Percentiles rank a stretch among this genome's conserved stretches.
phyloP scores from a whole-genome alignment of 2,329 filamentous ascomycete genomes.

The Hymenoscyphus infarciens region DNA sequence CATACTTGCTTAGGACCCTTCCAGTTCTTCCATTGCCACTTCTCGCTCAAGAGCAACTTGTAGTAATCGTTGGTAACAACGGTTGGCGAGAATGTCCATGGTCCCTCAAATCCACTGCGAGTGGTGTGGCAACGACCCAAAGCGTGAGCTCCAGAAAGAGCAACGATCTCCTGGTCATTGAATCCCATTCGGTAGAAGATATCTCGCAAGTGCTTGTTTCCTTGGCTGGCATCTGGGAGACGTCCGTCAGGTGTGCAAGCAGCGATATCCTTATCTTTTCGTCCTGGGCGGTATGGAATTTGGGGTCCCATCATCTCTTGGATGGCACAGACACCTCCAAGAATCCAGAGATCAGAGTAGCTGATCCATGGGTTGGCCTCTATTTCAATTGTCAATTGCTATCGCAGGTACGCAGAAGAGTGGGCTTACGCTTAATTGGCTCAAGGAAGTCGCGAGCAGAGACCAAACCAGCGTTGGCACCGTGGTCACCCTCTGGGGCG shows the following conservation, averaged over 20 bases:
- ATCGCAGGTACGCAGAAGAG: not conserved
- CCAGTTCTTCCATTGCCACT: slow-evolving; percentile 92
- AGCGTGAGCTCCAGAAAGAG: slow-evolving; percentile 79
- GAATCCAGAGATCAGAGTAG: slow-evolving; percentile 96
- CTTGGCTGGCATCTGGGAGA: slow-evolving; percentile 77
- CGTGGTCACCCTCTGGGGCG: slow-evolving; percentile 80
- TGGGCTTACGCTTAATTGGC: slow-evolving; percentile 71
- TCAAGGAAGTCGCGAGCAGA: slow-evolving; percentile 88
- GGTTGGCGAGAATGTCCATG: slow-evolving; percentile 90
- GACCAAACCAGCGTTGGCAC: slow-evolving; percentile 88
- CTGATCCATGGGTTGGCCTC: slow-evolving; percentile 90
- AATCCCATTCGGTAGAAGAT: slow-evolving; percentile 98
- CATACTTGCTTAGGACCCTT: slow-evolving; percentile 72
- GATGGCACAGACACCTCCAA: slow-evolving; percentile 78
- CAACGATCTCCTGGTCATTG: slow-evolving; percentile 94
- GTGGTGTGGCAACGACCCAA: slow-evolving; percentile 86
- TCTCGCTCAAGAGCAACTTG: slow-evolving; percentile 81
- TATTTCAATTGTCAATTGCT: slow-evolving; percentile 32
- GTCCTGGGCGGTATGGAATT: slow-evolving; percentile 86
- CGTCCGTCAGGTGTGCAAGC: slow-evolving; percentile 94
- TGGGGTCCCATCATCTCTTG: slow-evolving; percentile 92
- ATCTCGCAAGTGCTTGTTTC: slow-evolving; percentile 74
- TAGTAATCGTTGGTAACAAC: slow-evolving; percentile 94
- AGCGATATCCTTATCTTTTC: slow-evolving; percentile 70
- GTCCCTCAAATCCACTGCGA: slow-evolving; percentile 82